Percentiles rank a stretch among this genome's conserved stretches.
Conservation (phyloP, 2,329 filamentous ascomycete species). For the Sphaceloma murrayae region DNA sequence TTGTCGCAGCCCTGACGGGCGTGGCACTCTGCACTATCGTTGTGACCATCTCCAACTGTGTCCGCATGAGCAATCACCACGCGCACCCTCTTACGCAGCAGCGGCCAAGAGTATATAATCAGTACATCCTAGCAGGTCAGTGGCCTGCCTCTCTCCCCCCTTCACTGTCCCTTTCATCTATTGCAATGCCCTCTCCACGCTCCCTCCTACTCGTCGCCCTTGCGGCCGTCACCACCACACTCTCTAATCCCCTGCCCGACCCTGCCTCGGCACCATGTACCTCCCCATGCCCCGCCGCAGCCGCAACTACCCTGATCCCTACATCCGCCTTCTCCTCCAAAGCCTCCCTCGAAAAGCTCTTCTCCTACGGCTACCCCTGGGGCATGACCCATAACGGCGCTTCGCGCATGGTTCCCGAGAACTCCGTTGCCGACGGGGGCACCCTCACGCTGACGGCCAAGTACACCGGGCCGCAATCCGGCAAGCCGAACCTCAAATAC, state of each 20-base stretch:
- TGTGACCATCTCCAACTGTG: no score
- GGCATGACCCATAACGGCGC: constrained; percentile 50
- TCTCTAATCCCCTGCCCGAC: background rate
- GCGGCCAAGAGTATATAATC: no score
- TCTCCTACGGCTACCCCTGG: constrained; percentile 49
- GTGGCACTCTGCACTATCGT: no score
- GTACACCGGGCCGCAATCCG: background rate
- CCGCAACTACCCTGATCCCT: constrained; percentile 23
- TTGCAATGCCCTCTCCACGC: background rate
- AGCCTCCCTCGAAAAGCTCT: constrained; percentile 33
- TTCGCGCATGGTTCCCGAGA: constrained; percentile 41
- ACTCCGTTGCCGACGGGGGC: constrained; percentile 35
- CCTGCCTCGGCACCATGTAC: background rate
- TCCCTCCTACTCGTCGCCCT: background rate
- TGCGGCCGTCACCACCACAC: background rate
- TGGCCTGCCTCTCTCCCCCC: background rate
- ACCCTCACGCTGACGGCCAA: constrained; percentile 24
- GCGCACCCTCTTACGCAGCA: no score
- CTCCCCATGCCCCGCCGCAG: no score
- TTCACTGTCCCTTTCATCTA: background rate
- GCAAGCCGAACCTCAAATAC: constrained; percentile 35
- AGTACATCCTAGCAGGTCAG: no score
- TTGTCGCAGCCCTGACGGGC: no score
- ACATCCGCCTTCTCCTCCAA: constrained; percentile 27
- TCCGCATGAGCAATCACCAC: no score